These are phyloP conservation scores for Pichia kluyveri DNA, from an alignment of 805 yeast genomes.

Conservation along the genomic window DNA sequence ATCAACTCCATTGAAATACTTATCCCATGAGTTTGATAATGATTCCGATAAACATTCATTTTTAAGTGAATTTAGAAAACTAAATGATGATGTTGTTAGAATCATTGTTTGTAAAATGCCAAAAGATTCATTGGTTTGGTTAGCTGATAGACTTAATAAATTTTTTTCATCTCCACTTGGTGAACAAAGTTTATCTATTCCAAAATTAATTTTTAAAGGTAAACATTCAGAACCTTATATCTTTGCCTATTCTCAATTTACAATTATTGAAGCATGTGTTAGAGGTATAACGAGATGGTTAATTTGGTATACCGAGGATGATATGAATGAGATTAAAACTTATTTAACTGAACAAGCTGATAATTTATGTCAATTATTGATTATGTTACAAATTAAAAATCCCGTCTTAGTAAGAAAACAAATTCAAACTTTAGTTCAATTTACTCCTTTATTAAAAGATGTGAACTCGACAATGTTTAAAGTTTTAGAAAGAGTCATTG, in stretches of 20 bases:
- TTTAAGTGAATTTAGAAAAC: slow-evolving; percentile 68
- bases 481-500: slow-evolving; percentile 74
- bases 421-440: slow-evolving; percentile 88
- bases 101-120: slow-evolving; percentile 81
- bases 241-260: slow-evolving; percentile 73
- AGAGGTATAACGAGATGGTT: slow-evolving; percentile 95
- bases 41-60: slow-evolving; percentile 71
- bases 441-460: slow-evolving; percentile 82
- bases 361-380: slow-evolving; percentile 60
- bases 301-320: slow-evolving; percentile 68
- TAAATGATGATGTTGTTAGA: slow-evolving; percentile 85
- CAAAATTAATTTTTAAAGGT: slow-evolving; percentile 44
- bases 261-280: slow-evolving; percentile 79
- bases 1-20: slow-evolving; percentile 51
- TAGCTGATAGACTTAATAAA: slow-evolving; percentile 59
- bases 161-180: slow-evolving; percentile 72
- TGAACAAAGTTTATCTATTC: slow-evolving; percentile 45
- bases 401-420: slow-evolving; percentile 78
- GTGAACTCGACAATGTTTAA: slow-evolving; percentile 66
- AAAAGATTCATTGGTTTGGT: slow-evolving; percentile 72
- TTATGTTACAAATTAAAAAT: slow-evolving; percentile 67
- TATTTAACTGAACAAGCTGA: slow-evolving; percentile 51
- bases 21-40: slow-evolving; percentile 85
- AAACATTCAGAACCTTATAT: slow-evolving; percentile 60
- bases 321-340: slow-evolving; percentile 42